These are phyloP conservation scores for Penicillium pulvis DNA, from an alignment of 495 filamentous ascomycete genomes.

Conservation along the genomic window DNA sequence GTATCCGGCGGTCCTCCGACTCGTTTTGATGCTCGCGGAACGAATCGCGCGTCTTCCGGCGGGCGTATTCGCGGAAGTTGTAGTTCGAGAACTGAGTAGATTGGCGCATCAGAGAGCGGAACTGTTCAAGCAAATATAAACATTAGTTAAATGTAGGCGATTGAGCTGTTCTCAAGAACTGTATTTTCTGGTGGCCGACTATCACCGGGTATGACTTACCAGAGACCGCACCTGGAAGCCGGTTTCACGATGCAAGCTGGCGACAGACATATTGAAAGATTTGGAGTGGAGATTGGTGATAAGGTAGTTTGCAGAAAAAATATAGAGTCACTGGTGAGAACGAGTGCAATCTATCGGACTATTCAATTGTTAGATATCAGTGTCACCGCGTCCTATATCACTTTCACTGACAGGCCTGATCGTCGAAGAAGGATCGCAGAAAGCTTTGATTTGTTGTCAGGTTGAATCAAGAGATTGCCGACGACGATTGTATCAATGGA, in stretches of 20 bases:
- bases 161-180: neutral
- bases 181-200: neutral
- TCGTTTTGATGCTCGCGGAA: slow-evolving; percentile 76
- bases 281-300: slow-evolving; percentile 20
- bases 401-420: neutral
- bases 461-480: neutral
- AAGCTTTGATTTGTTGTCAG: neutral
- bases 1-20: slow-evolving; percentile 73
- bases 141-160: neutral
- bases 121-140: slow-evolving; percentile 53
- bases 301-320: neutral
- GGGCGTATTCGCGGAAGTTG: slow-evolving; percentile 97
- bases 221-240: slow-evolving; percentile 72
- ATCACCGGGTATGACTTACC: slow-evolving; percentile 47
- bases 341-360: neutral
- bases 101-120: slow-evolving; percentile 88
- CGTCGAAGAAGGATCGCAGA: neutral
- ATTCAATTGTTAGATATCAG: neutral
- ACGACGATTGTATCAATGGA: neutral
- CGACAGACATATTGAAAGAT: slow-evolving; percentile 45
- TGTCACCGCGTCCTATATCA: neutral
- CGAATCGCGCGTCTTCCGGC: slow-evolving; percentile 80
- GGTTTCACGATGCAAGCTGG: slow-evolving; percentile 60
- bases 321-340: neutral
- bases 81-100: slow-evolving; percentile 86